Conservation (phyloP, 306 rosid species). For the Hylodesmum podocarpum region DNA sequence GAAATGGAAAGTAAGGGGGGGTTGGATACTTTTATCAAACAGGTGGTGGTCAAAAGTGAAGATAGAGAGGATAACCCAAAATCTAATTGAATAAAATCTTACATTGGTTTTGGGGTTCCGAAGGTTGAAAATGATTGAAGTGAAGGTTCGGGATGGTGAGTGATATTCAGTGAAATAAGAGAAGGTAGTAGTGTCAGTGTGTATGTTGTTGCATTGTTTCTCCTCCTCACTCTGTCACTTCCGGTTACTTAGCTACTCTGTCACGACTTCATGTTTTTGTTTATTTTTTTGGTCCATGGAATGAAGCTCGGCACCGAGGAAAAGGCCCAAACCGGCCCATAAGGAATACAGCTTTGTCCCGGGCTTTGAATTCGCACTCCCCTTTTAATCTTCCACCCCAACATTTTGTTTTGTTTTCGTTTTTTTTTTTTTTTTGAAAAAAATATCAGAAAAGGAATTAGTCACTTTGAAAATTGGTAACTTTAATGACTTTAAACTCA, state of each 20-base stretch:
- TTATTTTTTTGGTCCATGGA: neutral
- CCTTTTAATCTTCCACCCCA: too few relatives aligned
- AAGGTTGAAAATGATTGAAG: neutral
- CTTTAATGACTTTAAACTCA: too few relatives aligned
- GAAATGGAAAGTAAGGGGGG: neutral
- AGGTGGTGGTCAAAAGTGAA: conserved; percentile 22
- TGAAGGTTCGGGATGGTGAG: neutral
- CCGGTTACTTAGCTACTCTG: neutral
- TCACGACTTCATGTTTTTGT: neutral
- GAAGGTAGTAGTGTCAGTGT: neutral
- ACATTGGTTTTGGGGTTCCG: neutral
- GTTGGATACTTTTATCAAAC: conserved; percentile 31
- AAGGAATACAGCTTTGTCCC: neutral
- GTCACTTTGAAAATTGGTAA: too few relatives aligned
- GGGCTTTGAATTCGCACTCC: too few relatives aligned
- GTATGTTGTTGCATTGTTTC: neutral
- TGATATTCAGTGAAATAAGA: neutral
- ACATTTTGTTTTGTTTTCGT: too few relatives aligned
- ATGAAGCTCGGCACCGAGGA: too few relatives aligned
- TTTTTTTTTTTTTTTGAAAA: too few relatives aligned
- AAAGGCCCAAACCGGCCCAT: neutral
- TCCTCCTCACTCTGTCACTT: neutral
- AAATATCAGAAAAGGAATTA: too few relatives aligned
- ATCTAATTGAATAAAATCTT: neutral
- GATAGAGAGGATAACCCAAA: neutral